Conservation (phyloP, 2,329 filamentous ascomycete species). For the Cordyceps cicadae region DNA sequence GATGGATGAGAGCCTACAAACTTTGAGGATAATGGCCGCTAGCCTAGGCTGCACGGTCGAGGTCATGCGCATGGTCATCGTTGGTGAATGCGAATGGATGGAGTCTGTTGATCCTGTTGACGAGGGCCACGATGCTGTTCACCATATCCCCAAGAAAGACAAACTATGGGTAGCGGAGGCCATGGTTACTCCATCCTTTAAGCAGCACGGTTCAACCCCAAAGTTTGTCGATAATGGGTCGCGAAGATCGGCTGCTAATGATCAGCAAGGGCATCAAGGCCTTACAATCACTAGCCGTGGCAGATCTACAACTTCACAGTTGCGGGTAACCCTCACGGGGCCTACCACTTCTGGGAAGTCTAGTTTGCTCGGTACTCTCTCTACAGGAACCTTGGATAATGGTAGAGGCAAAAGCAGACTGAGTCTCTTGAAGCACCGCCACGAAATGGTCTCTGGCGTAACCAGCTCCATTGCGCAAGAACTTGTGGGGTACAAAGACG, state of each 20-base stretch:
- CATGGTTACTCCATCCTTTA: conserved; percentile 67
- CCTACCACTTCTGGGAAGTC: conserved; percentile 91
- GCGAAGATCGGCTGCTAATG: not conserved
- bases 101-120: conserved; percentile 33
- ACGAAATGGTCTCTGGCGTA: conserved; percentile 84
- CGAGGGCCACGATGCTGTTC: conserved; percentile 17
- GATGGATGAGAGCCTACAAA: conserved; percentile 81
- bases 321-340: conserved; percentile 80
- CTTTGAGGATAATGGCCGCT: conserved; percentile 81
- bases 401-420: conserved; percentile 83
- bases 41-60: conserved; percentile 82
- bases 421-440: conserved; percentile 81
- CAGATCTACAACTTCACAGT: conserved; percentile 58
- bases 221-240: not conserved
- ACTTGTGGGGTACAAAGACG: conserved; percentile 69
- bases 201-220: conserved; percentile 21
- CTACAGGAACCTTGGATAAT: conserved; percentile 82
- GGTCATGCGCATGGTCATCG: conserved; percentile 70
- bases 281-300: conserved; percentile 29
- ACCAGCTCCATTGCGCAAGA: conserved; percentile 95
- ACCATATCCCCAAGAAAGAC: conserved; percentile 27
- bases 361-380: conserved; percentile 77
- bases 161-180: conserved; percentile 85
- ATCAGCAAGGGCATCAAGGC: not conserved
- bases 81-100: conserved; percentile 75